Base-by-base conservation (phyloP, 441 rosid genomes). In the Erodium texanum region DNA sequence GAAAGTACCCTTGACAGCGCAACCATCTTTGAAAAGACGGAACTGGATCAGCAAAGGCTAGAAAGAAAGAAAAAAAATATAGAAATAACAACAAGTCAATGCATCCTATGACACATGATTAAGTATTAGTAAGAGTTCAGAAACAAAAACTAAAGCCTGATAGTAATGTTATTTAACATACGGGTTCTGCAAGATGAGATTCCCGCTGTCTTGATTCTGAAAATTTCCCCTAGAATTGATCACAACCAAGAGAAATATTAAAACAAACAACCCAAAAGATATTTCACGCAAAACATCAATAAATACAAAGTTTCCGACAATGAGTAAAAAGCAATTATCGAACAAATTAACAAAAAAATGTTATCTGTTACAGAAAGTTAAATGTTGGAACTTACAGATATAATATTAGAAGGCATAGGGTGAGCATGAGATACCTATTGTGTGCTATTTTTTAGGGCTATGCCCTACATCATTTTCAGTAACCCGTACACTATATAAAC, bases 21-120 rank as follows among this genome's bases (percentile, higher is more conserved):
- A 27, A 74, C 96, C 96, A 8, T 84, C 71, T 74, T 83, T 24
- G 76, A 85, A 92, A 75, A 90, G 85, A 54, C 97, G 89, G 72
- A 79, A 82, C 73, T 90, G 97, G 70, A 90, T 83, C 71, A 92
- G 80, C 77, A 90, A 76, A 77, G 96, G 96, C 98, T 92, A 68
- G 70, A 74, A 56, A 11, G 20, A 56, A 20, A 56, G 7, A 36
- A 36, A 36, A 36, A 36, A 36, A 36, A 5, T 64, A 58, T 64
- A 58, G 24, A 43, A 45, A 65, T 68, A 58, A 19, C 50, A 63
- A 62, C 15, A 38, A 59, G 64, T 48, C 9, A 45, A 0, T 14
- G 38, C 36, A 27, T 71, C 24, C 62, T 34, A 59, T n/a, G 9
- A 65, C 7, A 15, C 45, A 66, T 15, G 5, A 36, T 36, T 38